A percentile compares a stretch with the other conserved stretches of the same genome.
These are phyloP conservation scores for Cavenderia fasciculata DNA, from an alignment of 78 protist species.

Conservation along the genomic window DNA sequence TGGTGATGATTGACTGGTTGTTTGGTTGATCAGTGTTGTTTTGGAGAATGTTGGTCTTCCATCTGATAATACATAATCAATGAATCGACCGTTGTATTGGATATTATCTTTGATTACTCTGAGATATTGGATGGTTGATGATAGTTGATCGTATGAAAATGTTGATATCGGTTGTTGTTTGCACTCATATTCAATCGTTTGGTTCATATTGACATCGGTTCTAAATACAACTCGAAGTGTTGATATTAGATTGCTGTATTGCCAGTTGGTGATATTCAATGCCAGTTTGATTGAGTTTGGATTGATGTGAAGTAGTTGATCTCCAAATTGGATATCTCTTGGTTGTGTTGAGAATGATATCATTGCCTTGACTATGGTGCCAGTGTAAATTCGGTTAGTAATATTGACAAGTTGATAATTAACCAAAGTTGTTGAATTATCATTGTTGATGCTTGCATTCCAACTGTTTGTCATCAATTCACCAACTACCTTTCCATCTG, in stretches of 20 bases:
- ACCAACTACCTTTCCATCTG: not conserved
- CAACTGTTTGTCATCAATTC: not conserved
- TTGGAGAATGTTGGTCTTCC: not conserved
- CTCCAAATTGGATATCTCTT: constrained; percentile 21
- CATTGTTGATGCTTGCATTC: no score
- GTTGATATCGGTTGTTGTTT: no score
- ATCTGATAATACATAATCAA: constrained; percentile 18
- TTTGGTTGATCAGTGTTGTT: not conserved
- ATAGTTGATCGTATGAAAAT: no score
- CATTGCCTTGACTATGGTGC: no score
- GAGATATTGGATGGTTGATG: not conserved
- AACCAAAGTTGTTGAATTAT: no score
- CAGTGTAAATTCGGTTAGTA: no score
- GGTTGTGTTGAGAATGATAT: no score
- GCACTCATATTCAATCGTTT: no score
- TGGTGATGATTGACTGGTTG: no score
- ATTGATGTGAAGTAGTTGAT: not conserved
- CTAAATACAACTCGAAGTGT: constrained; percentile 29
- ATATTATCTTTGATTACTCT: constrained; percentile 14
- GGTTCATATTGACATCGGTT: not conserved
- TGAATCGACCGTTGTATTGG: constrained; percentile 11
- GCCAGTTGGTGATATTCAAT: constrained; percentile 14
- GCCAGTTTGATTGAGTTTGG: constrained; percentile 31
- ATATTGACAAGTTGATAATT: no score
- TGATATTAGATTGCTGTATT: not conserved